Evolutionary conservation across 2,329 filamentous ascomycete species (phyloP).

Genomic region (Ceratocystis destructans): DNA sequence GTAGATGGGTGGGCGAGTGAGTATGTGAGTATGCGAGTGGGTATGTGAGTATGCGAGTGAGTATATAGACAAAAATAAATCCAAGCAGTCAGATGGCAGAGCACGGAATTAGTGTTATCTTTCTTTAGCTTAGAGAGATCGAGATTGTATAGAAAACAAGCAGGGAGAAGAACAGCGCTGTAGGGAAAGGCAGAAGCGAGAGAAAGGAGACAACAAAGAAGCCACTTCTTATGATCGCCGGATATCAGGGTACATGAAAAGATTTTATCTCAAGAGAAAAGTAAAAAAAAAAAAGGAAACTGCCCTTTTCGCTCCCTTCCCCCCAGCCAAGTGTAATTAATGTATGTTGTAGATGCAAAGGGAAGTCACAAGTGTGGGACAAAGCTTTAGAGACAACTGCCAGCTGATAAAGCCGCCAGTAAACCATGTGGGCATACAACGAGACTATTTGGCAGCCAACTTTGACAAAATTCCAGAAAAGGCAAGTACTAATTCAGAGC

Average conservation of each 20-base stretch:
- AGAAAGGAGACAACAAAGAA: neutral
- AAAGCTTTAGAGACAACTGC: constrained; percentile 5
- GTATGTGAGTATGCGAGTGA: too few species aligned
- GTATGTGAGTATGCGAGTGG: too few species aligned
- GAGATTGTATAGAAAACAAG: too few species aligned
- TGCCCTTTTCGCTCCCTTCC: neutral
- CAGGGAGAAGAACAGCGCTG: too few species aligned
- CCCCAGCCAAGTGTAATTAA: neutral
- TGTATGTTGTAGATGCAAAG: neutral
- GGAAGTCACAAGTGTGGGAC: neutral
- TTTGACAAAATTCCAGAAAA: neutral
- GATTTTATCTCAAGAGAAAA: neutral
- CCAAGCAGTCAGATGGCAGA: too few species aligned
- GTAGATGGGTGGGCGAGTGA: neutral
- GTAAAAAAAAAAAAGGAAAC: neutral
- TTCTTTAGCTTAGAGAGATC: too few species aligned
- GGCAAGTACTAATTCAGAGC: neutral
- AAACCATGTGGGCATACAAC: too few species aligned
- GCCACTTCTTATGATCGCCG: neutral
- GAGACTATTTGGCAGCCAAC: too few species aligned
- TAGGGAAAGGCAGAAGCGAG: neutral
- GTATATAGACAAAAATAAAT: too few species aligned
- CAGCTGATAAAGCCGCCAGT: neutral
- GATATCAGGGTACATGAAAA: neutral
- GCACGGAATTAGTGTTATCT: too few species aligned